Base-by-base conservation (phyloP, 805 yeast genomes). In the Danielia reshetovae region DNA sequence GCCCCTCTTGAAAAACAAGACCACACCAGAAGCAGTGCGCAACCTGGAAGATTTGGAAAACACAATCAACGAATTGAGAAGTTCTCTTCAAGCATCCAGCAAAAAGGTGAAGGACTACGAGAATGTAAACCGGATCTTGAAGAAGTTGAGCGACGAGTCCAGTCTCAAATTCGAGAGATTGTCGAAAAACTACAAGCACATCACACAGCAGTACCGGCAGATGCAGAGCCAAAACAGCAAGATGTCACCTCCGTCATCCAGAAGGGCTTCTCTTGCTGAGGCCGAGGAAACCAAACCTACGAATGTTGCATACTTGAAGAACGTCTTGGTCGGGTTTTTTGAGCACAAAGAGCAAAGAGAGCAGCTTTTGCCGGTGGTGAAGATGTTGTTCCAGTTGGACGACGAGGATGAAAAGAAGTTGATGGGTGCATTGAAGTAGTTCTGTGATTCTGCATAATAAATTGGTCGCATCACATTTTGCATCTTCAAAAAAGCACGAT, bases 291-390 rank as follows among this genome's bases (percentile, higher is more conserved):
- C 9, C 41, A 34, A 14, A 12, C 40, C 32, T 2, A 45, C 54
- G 16, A 82, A 77, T 48, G 68, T 81, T 14, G 85, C 94, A 9
- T 90, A 90, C 54, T 70, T 88, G 33, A 85, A 85, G 56, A 93
- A 93, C 54, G 96, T 90, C 2, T 59, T 90, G n/a, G 63, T 90
- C 2, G 97, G 97, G 2, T 93, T 84, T 55, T 60, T 93, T 35
- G 96, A 89, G 52, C 96, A 85, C 54, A 84, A 75, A 51, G 98
- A 90, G n/a, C 97, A 89, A 59, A 71, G 97, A 39, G 77, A 71
- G 18, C 86, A 81, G 55, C 69, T 90, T 27, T 63, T 93, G 21
- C 97, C 97, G 0, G 97, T 93, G 5, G 66, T 90, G 16, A 75
- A 89, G 31, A 79, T 85, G 45, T 59, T 90, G 33, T 70, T 90